These are phyloP conservation scores for Gastrodia elata DNA, from an alignment of 106 monocot genomes.

Conservation along the genomic window DNA sequence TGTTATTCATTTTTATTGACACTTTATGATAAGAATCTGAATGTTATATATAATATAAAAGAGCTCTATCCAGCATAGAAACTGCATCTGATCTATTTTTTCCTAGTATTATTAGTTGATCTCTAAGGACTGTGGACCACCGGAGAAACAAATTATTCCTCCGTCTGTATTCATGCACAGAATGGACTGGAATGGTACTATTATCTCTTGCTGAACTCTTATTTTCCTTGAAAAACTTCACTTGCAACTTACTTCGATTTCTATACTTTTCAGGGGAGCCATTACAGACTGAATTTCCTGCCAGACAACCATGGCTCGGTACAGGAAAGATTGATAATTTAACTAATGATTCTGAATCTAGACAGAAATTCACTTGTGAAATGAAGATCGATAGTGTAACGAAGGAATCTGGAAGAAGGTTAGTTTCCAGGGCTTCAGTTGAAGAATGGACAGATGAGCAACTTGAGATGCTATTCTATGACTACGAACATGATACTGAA, in stretches of 20 bases:
- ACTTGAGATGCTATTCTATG: conserved; percentile 45
- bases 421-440: conserved; percentile 27
- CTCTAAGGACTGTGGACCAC: conserved; percentile 36
- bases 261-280: conserved; percentile 14
- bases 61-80: not conserved
- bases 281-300: not conserved
- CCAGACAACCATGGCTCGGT: not conserved
- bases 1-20: not conserved
- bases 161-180: conserved; percentile 7
- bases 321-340: not conserved
- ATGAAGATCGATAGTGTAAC: not conserved
- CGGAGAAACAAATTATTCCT: conserved; percentile 16
- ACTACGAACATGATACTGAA: conserved; percentile 33
- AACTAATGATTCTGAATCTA: conserved; percentile 2
- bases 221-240: not conserved
- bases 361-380: not conserved
- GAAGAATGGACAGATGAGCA: conserved; percentile 73
- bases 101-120: conserved; percentile 33
- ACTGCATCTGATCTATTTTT: not conserved
- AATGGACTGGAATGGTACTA: not conserved
- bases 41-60: not conserved
- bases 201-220: not conserved
- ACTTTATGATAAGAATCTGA: not conserved
- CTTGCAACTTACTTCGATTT: not conserved
- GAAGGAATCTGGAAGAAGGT: not conserved